These are phyloP conservation scores for Exophiala viscosa DNA, from an alignment of 2,329 filamentous ascomycete genomes.

Conservation along the genomic window DNA sequence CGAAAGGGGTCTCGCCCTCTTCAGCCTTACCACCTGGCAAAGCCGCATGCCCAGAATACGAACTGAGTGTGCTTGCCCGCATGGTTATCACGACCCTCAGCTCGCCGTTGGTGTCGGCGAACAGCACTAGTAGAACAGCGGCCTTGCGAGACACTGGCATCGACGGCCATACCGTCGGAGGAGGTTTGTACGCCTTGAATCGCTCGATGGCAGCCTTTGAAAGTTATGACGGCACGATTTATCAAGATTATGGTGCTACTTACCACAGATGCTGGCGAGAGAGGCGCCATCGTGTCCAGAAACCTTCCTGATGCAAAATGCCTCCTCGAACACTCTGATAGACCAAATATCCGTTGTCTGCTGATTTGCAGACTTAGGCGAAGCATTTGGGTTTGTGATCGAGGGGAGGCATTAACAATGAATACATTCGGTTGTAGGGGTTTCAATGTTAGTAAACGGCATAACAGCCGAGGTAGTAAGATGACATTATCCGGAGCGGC, in stretches of 20 bases:
- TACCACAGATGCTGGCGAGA: slow-evolving; percentile 22
- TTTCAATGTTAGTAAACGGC: no score
- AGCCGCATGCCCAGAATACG: slow-evolving; percentile 78
- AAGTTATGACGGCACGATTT: neutral
- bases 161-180: slow-evolving; percentile 54
- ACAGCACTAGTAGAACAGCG: slow-evolving; percentile 82
- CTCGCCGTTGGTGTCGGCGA: slow-evolving; percentile 77
- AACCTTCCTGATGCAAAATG: slow-evolving; percentile 10
- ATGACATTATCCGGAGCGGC: no score
- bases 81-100: slow-evolving; percentile 65
- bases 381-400: slow-evolving; percentile 10
- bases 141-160: slow-evolving; percentile 65
- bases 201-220: slow-evolving; percentile 52
- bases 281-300: slow-evolving; percentile 21
- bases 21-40: slow-evolving; percentile 72
- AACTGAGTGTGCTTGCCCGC: slow-evolving; percentile 56
- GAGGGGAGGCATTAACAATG: neutral
- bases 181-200: slow-evolving; percentile 54
- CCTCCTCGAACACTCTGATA: neutral
- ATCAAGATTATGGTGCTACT: neutral
- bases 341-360: neutral
- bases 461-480: no score
- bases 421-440: neutral
- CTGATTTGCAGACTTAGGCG: neutral
- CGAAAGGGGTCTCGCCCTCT: slow-evolving; percentile 56